These are phyloP conservation scores for Circinella minor DNA, from an alignment of 371 early-diverging fungal species.

Conservation along the genomic window DNA sequence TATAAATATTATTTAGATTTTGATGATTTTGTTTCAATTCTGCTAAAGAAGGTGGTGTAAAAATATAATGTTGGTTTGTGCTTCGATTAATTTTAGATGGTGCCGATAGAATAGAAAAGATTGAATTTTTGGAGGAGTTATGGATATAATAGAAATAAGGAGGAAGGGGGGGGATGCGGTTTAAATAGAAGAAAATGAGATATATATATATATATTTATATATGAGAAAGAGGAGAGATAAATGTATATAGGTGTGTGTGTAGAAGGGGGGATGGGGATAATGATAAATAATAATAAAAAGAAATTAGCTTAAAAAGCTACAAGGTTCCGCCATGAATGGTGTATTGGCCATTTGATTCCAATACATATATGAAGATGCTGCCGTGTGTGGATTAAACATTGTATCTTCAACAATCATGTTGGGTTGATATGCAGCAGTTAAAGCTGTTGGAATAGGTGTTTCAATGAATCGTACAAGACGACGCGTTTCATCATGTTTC, in stretches of 20 bases:
- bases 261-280: too few species aligned
- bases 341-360: constrained; percentile 4
- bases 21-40: neutral
- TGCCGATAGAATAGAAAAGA: constrained; percentile 25
- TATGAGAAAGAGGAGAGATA: too few species aligned
- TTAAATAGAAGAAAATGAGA: too few species aligned
- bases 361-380: constrained; percentile 1
- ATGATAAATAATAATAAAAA: neutral
- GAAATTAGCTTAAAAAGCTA: constrained; percentile 6
- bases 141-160: too few species aligned
- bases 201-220: too few species aligned
- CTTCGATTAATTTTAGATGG: constrained; percentile 29
- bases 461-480: constrained; percentile 46
- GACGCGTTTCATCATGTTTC: constrained; percentile 42
- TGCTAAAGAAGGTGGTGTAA: constrained; percentile 22
- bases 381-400: neutral
- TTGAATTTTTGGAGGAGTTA: constrained; percentile 7
- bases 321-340: constrained; percentile 3
- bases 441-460: constrained; percentile 5
- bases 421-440: constrained; percentile 5
- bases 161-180: too few species aligned
- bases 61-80: constrained; percentile 29
- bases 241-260: too few species aligned
- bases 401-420: neutral
- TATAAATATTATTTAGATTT: neutral